phyloP scores from a whole-genome alignment of 345 rosid species.

The Gossypioides kirkii region DNA sequence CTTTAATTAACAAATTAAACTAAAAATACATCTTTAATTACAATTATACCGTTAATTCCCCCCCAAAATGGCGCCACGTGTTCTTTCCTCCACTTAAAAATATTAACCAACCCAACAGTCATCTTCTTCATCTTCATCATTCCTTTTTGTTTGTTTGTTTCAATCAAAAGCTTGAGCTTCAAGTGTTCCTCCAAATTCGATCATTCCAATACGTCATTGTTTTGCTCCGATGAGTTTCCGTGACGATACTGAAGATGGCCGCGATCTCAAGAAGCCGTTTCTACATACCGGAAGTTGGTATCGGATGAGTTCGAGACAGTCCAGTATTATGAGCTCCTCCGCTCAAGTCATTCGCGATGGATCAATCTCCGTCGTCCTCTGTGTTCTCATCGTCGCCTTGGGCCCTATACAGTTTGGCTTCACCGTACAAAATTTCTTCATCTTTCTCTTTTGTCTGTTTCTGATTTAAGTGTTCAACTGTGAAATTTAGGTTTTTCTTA shows the following conservation, averaged over 20 bases:
- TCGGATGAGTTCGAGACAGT: slow-evolving; percentile 59
- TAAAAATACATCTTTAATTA: neutral
- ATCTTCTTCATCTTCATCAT: neutral
- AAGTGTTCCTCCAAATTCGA: neutral
- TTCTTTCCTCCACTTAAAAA: neutral
- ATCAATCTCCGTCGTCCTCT: slow-evolving; percentile 60
- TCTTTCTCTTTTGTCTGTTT: neutral
- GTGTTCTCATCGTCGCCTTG: slow-evolving; percentile 62
- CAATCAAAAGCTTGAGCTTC: neutral
- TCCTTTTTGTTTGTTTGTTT: neutral
- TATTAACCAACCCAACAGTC: neutral
- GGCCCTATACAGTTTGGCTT: slow-evolving; percentile 79
- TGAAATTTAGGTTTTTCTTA: neutral
- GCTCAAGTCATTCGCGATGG: slow-evolving; percentile 53
- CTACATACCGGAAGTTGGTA: slow-evolving; percentile 78
- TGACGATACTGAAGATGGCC: slow-evolving; percentile 51
- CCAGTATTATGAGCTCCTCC: slow-evolving; percentile 53
- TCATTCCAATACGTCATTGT: neutral
- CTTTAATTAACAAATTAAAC: neutral
- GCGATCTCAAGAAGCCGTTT: slow-evolving; percentile 57
- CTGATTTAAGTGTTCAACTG: neutral
- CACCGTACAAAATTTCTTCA: slow-evolving; percentile 32
- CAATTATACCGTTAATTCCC: neutral
- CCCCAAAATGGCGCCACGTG: neutral
- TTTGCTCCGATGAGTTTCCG: slow-evolving; percentile 38